Base-by-base conservation (phyloP, 2,329 filamentous ascomycete species). In the Hypocrella siamensis region DNA sequence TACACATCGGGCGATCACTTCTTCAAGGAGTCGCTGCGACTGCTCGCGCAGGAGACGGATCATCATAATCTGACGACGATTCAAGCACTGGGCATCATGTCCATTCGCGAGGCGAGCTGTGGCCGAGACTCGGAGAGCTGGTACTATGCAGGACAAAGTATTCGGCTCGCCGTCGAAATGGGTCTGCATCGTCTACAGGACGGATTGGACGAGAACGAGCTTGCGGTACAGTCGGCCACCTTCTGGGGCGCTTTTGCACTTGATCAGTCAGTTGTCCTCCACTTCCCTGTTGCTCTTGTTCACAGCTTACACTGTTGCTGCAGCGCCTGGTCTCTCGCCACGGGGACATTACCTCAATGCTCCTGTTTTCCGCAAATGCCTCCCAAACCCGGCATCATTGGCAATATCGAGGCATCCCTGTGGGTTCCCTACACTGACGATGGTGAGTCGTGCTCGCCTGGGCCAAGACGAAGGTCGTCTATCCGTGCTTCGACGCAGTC, bases 51-150 rank as follows among this genome's bases (percentile, higher is more conserved):
- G 33, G 66, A 74, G 39, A 49, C 56, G 2, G 58, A 79, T 36
- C 68, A 71, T 32, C 69, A 79, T 38, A 67, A 52, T 6, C 53
- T 84, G 19, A 80, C 78, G 3, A 82, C 75, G 4, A 75, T 81
- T 28, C 79, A 85, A 54, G 79, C 79, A 2, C 56, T 85, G 14
- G 77, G 77, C 5, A 69, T 85, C 42, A 80, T 86, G 76, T 76
- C 75, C 5, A 73, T 83, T 39, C 61, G 79, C 26, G 78, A 85
- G 53, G 76, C 75, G 3, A 82, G 77, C 44, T 75, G 72, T 39
- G 78, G 78, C 1, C 64, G 78, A 21, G 75, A 83, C 43, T 80
- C 75, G 19, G 72, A 77, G 40, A 79, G 77, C 31, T 82, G 78
- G 62, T 78, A 71, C 35, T 78, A 79, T 39, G 71, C 75, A 3